Base-by-base conservation (phyloP, 352 stramenopile species). In the Globisporangium polare region DNA sequence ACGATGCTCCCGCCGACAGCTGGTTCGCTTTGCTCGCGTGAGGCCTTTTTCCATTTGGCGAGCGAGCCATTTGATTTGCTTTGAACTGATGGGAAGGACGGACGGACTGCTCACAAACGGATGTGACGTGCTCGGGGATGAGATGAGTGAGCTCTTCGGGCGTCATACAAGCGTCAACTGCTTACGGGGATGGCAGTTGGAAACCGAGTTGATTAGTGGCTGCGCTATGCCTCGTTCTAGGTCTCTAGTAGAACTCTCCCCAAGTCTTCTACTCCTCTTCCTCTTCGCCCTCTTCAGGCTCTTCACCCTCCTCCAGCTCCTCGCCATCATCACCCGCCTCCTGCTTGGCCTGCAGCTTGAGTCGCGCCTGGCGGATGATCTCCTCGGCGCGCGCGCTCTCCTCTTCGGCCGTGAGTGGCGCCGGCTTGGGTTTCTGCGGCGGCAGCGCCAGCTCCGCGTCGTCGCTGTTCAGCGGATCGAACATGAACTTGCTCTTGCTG, bases 331-430 rank as follows among this genome's bases (percentile, higher is more conserved):
- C 83, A 69, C 6, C 43, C 37, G 75, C 74, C 12, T 54, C 43
- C 27, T 64, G 63, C 49, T 85, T 83, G 12, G 56, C 66, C 55
- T 78, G 65, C 13, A 90, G 68, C 67, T 89, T 89, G 12, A 85
- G 63, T 26, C 80, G 67, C 18, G 82, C 82, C 37, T 88, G 73
- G 9, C 82, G 80, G 35, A 90, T 92, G 57, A 90, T 88, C 54
- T 86, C 80, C 54, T 89, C 80, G 0, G 77, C 80, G 20, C 72
- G 76, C 7, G 73, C 73, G 22, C 69, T 67, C 69, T 91, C 82
- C 55, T 89, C 68, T 17, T 71, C 69, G n/a, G 64, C 63, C 12
- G 74, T 74, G 31, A 80, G 47, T 43, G 66, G 10, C 47, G 67
- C 45, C 54, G 62, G 13, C 42, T 63, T 31, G 65, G 33, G 8